These are phyloP conservation scores for Hansfordia pulvinata DNA, from an alignment of 2,329 filamentous ascomycete species.

Conservation along the genomic window DNA sequence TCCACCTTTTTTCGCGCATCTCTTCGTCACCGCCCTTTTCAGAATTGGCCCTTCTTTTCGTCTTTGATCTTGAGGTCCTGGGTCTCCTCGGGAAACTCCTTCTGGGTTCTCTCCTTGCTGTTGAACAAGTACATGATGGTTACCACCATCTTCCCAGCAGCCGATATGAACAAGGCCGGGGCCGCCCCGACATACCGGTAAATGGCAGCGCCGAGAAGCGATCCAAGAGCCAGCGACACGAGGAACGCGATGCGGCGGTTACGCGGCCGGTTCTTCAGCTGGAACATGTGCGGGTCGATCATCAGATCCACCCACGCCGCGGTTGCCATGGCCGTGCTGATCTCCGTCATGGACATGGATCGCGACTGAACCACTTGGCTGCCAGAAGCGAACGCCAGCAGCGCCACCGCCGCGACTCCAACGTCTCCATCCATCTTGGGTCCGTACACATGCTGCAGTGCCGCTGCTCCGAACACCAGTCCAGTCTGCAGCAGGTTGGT, in stretches of 20 bases:
- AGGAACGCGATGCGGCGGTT: conserved; percentile 37
- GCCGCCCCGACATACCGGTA: conserved; percentile 27
- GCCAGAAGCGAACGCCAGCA: conserved; percentile 41
- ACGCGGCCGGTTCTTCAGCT: conserved; percentile 29
- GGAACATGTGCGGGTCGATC: conserved; percentile 37
- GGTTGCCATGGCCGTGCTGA: conserved; percentile 51
- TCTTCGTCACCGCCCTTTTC: too few species aligned
- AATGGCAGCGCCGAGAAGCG: conserved; percentile 35
- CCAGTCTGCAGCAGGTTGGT: conserved; percentile 40
- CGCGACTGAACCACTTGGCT: conserved; percentile 45
- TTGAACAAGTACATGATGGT: conserved; percentile 29
- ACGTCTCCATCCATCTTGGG: conserved; percentile 17
- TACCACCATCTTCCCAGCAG: conserved; percentile 29
- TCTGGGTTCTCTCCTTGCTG: conserved; percentile 18
- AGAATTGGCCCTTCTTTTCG: too few species aligned
- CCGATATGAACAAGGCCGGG: conserved; percentile 27
- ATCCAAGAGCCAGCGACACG: conserved; percentile 28
- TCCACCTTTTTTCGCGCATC: too few species aligned
- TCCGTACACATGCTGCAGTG: conserved; percentile 29
- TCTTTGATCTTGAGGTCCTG: too few species aligned
- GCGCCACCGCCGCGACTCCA: conserved; percentile 29
- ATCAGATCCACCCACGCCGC: conserved; percentile 47
- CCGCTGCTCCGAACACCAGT: conserved; percentile 38
- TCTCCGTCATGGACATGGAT: conserved; percentile 41
- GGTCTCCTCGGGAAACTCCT: conserved; percentile 5